Evolutionary conservation across 139 green algal genomes (phyloP).

Genomic region (Nannochloris sp.): DNA sequence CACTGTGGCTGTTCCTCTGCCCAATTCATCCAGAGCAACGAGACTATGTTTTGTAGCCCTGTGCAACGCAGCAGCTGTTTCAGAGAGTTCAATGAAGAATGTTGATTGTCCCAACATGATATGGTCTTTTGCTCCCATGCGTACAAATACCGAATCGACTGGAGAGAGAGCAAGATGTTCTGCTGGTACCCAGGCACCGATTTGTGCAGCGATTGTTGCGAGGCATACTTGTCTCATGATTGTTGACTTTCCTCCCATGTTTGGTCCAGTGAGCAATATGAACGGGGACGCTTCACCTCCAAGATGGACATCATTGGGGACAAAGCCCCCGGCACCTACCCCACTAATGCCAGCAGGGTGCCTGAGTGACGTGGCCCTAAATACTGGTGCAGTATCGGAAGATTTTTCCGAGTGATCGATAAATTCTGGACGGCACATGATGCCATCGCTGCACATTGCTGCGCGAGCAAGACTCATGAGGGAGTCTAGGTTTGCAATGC

Average conservation of each 20-base stretch:
- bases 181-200: slow-evolving; percentile 84
- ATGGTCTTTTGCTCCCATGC: slow-evolving; percentile 87
- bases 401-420: slow-evolving; percentile 12
- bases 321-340: slow-evolving; percentile 57
- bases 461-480: slow-evolving; percentile 73
- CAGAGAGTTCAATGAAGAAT: slow-evolving; percentile 92
- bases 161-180: slow-evolving; percentile 61
- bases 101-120: slow-evolving; percentile 91
- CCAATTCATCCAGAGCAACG: slow-evolving; percentile 94
- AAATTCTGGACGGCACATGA: slow-evolving; percentile 55
- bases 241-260: slow-evolving; percentile 98
- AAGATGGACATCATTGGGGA: slow-evolving; percentile 89
- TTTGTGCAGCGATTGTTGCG: slow-evolving; percentile 73
- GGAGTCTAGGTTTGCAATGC: slow-evolving; percentile 71
- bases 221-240: slow-evolving; percentile 89
- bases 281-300: slow-evolving; percentile 48
- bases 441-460: slow-evolving; percentile 27
- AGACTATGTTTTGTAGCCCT: slow-evolving; percentile 46
- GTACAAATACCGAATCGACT: slow-evolving; percentile 86
- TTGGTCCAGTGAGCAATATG: slow-evolving; percentile 82
- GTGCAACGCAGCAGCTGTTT: slow-evolving; percentile 82
- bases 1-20: slow-evolving; percentile 87
- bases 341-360: slow-evolving; percentile 66
- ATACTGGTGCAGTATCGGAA: slow-evolving; percentile 26
- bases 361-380: slow-evolving; percentile 48